Percentiles rank a stretch among this genome's conserved stretches.
phyloP scores from a whole-genome alignment of 2,329 filamentous ascomycete genomes.

The Davidsoniella neocaledoniae region DNA sequence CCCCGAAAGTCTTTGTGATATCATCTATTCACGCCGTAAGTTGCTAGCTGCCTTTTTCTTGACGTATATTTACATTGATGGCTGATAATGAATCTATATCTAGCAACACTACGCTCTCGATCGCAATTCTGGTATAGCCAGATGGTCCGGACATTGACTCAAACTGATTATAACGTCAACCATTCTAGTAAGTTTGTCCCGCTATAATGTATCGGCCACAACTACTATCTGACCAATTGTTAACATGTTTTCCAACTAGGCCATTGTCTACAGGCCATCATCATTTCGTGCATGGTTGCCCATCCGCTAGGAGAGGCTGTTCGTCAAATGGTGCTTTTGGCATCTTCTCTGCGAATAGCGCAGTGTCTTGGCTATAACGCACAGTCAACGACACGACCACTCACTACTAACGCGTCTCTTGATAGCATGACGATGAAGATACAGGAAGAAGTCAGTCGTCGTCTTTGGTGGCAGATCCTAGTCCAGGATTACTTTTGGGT shows the following conservation, averaged over 20 bases:
- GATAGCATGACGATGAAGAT: neutral
- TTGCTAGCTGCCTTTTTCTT: neutral
- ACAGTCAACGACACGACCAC: neutral
- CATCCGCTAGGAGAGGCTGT: conserved; percentile 10
- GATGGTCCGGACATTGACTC: conserved; percentile 4
- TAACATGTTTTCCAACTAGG: neutral
- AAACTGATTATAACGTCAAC: conserved; percentile 3
- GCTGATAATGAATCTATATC: neutral
- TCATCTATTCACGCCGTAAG: neutral
- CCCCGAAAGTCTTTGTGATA: conserved; percentile 1
- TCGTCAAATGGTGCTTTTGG: conserved; percentile 11
- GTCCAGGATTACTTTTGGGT: conserved; percentile 12
- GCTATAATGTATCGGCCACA: neutral
- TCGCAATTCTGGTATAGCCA: conserved; percentile 4
- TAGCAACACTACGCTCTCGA: neutral
- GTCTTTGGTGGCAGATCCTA: conserved; percentile 12
- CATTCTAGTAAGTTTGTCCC: conserved; percentile 4
- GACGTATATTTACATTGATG: neutral
- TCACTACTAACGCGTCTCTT: neutral
- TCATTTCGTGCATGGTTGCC: conserved; percentile 12
- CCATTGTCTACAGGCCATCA: conserved; percentile 9
- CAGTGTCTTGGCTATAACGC: conserved; percentile 8
- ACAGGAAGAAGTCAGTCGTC: conserved; percentile 6
- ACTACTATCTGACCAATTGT: neutral
- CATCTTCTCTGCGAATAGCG: conserved; percentile 7